These are phyloP conservation scores for Physcomitrium patens DNA, from an alignment of 225 moss, liverwort and hornwort species.

Conservation along the genomic window DNA sequence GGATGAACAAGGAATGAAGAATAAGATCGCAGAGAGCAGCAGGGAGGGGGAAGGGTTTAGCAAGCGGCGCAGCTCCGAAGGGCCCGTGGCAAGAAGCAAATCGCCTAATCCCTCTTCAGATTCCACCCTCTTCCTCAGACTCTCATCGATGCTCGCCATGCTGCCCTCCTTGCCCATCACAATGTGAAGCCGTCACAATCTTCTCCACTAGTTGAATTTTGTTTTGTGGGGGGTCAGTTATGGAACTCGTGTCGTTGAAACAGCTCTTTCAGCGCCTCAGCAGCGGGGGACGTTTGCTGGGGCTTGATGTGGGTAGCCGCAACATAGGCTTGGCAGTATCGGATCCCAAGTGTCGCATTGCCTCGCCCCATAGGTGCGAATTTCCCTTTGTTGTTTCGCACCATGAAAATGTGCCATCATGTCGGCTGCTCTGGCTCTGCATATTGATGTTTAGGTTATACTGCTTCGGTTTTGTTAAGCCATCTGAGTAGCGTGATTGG, in stretches of 20 bases:
- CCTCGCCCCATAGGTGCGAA: constrained; percentile 65
- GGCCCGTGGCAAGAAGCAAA: too few relatives aligned
- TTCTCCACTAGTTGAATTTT: too few relatives aligned
- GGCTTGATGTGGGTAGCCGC: constrained; percentile 77
- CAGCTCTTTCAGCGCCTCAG: constrained; percentile 63
- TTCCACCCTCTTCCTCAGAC: too few relatives aligned
- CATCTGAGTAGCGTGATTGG: neutral
- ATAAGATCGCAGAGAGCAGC: too few relatives aligned
- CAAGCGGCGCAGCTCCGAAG: too few relatives aligned
- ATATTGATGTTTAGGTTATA: neutral
- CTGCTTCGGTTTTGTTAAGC: neutral
- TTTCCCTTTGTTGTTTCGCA: neutral
- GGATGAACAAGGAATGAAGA: too few relatives aligned
- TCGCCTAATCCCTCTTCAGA: too few relatives aligned
- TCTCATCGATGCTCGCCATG: too few relatives aligned
- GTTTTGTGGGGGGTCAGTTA: neutral
- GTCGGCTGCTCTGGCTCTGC: neutral
- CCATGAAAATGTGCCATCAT: neutral
- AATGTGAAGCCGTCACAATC: too few relatives aligned
- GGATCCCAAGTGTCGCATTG: constrained; percentile 60
- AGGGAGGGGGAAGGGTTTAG: too few relatives aligned
- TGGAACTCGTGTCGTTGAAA: constrained; percentile 75
- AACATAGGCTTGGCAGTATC: constrained; percentile 83
- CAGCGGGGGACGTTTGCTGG: constrained; percentile 67
- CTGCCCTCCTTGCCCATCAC: too few relatives aligned